Conservation (phyloP, 1,139 yeast genomes). For the Debaryomycetaceae sp. region DNA sequence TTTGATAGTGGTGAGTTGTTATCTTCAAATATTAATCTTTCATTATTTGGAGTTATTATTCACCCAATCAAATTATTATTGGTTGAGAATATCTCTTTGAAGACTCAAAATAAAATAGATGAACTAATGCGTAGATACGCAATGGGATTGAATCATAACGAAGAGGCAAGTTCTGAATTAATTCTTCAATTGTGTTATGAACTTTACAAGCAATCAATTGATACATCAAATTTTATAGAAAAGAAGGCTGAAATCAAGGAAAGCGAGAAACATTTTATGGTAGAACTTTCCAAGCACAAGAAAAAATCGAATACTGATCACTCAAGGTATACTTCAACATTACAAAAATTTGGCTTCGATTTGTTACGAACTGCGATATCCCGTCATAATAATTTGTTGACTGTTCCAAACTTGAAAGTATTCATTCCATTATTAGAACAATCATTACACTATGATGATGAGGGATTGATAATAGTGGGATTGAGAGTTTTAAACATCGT, state of each 20-base stretch:
- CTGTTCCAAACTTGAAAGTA: slow-evolving; percentile 60
- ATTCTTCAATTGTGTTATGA: slow-evolving; percentile 74
- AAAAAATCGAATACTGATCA: slow-evolving; percentile 50
- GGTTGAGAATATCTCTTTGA: slow-evolving; percentile 62
- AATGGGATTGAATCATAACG: slow-evolving; percentile 73
- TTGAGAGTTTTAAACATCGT: slow-evolving; percentile 61
- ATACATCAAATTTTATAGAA: slow-evolving; percentile 11
- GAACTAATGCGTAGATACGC: slow-evolving; percentile 76
- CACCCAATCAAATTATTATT: slow-evolving; percentile 69
- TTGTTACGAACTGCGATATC: slow-evolving; percentile 69
- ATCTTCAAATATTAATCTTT: slow-evolving; percentile 61
- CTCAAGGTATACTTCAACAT: slow-evolving; percentile 49
- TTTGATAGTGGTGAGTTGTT: slow-evolving; percentile 82
- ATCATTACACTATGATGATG: slow-evolving; percentile 63
- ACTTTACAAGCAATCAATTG: slow-evolving; percentile 55
- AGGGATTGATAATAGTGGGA: slow-evolving; percentile 68
- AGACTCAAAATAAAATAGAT: slow-evolving; percentile 71
- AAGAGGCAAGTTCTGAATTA: slow-evolving; percentile 53
- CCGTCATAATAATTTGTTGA: slow-evolving; percentile 55
- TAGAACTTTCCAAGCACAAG: slow-evolving; percentile 60
- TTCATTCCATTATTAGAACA: slow-evolving; percentile 71
- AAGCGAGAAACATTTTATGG: slow-evolving; percentile 62
- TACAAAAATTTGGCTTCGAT: slow-evolving; percentile 79
- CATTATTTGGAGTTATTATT: slow-evolving; percentile 57
- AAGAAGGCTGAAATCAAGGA: slow-evolving; percentile 11